A percentile compares a stretch with the other conserved stretches of the same genome.
Evolutionary conservation across 495 filamentous ascomycete species (phyloP).

Genomic region (Parathielavia appendiculata): DNA sequence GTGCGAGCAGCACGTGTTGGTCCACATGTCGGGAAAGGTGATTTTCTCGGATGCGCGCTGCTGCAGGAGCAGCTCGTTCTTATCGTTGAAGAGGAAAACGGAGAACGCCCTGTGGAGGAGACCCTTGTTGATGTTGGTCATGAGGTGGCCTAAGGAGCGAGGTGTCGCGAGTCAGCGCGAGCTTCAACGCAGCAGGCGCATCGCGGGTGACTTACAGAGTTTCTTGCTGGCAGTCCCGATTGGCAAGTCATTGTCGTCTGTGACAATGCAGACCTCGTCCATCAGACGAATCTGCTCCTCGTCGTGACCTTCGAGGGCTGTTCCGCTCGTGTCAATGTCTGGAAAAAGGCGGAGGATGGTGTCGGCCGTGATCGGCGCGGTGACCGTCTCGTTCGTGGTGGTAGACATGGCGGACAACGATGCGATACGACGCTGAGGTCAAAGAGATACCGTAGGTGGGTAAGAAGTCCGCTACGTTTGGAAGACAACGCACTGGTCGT

Average conservation of each 20-base stretch:
- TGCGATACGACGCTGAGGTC: not conserved
- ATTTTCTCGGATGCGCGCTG: constrained; percentile 97
- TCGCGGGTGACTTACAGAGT: constrained; percentile 58
- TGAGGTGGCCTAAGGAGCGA: constrained; percentile 75
- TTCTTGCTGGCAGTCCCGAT: constrained; percentile 99
- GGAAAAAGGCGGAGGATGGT: constrained; percentile 87
- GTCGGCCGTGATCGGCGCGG: constrained; percentile 67
- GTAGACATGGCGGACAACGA: constrained; percentile 26
- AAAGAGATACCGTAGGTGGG: not conserved
- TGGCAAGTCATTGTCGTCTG: constrained; percentile 85
- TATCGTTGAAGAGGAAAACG: constrained; percentile 93
- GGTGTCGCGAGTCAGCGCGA: constrained; percentile 15
- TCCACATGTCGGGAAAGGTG: constrained; percentile 99
- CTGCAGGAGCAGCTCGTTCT: constrained; percentile 83
- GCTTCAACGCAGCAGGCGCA: not conserved
- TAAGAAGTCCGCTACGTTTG: not conserved
- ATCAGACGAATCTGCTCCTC: constrained; percentile 96
- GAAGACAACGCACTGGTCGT: not conserved
- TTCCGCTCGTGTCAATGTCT: constrained; percentile 86
- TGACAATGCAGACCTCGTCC: constrained; percentile 98
- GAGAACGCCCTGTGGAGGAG: constrained; percentile 97
- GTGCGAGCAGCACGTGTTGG: constrained; percentile 99
- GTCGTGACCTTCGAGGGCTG: constrained; percentile 80
- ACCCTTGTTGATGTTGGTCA: constrained; percentile 94
- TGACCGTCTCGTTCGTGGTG: constrained; percentile 37